A percentile compares a stretch with the other conserved stretches of the same genome.
Conservation (phyloP, 768 basidiomycete genomes). For the Tephrocybe rancida region DNA sequence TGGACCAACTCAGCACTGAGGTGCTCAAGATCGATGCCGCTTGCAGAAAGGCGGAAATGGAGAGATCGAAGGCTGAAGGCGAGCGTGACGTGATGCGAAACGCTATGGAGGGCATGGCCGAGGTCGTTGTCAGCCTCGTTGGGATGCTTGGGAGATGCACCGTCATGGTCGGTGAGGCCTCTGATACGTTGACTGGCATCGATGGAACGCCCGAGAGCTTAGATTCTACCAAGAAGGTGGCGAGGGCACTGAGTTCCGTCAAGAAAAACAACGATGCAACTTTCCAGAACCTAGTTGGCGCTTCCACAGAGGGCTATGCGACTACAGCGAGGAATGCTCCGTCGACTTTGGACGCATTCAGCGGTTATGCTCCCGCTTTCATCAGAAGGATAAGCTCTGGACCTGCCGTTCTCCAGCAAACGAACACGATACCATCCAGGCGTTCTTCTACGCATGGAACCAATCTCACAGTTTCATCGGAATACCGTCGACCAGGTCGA, state of each 20-base stretch:
- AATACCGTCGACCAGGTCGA: conserved; percentile 54
- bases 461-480: conserved; percentile 43
- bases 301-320: conserved; percentile 64
- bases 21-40: conserved; percentile 72
- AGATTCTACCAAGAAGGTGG: conserved; percentile 45
- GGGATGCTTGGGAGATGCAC: conserved; percentile 84
- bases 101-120: conserved; percentile 65
- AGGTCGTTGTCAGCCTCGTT: conserved; percentile 68
- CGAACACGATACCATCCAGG: conserved; percentile 28
- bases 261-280: conserved; percentile 71
- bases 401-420: conserved; percentile 42
- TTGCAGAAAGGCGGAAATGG: conserved; percentile 70
- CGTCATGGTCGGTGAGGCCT: conserved; percentile 64
- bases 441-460: conserved; percentile 41
- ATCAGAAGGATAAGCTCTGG: conserved; percentile 52
- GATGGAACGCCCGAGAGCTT: conserved; percentile 33
- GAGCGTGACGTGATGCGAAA: conserved; percentile 65
- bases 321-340: conserved; percentile 31
- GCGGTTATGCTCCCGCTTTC: conserved; percentile 51
- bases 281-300: conserved; percentile 68
- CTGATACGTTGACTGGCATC: conserved; percentile 36
- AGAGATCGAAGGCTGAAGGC: conserved; percentile 63
- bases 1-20: conserved; percentile 72
- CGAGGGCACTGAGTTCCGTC: conserved; percentile 50
- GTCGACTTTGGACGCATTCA: conserved; percentile 49